These are phyloP conservation scores for Mangifera indica DNA, from an alignment of 345 rosid species.

Conservation along the genomic window DNA sequence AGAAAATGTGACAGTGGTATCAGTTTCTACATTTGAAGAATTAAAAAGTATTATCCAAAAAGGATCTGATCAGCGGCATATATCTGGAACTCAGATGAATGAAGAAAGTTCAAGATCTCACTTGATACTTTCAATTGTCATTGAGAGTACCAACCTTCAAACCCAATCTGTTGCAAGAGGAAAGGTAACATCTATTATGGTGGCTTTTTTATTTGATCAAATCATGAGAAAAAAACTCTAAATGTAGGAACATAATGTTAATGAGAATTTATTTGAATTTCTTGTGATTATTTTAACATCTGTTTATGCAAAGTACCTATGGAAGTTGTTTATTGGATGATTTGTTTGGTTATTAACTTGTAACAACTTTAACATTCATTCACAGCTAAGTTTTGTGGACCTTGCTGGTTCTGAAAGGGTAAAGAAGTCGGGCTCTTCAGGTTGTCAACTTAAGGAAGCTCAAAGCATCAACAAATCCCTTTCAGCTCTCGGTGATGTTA, in stretches of 20 bases:
- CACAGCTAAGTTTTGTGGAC: conserved; percentile 95
- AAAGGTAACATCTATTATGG: conserved; percentile 49
- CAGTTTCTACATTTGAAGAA: conserved; percentile 76
- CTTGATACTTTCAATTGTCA: conserved; percentile 76
- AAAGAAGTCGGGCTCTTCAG: conserved; percentile 92
- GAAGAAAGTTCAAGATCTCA: conserved; percentile 98
- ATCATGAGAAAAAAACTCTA: not conserved
- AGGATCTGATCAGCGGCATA: conserved; percentile 85
- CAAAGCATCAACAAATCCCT: conserved; percentile 96
- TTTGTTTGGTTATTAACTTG: conserved; percentile 19
- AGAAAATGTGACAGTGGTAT: conserved; percentile 75
- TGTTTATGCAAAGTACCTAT: not conserved
- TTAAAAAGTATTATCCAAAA: conserved; percentile 60
- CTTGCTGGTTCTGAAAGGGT: conserved; percentile 98
- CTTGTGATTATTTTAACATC: not conserved
- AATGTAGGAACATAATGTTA: not conserved
- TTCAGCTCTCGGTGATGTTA: conserved; percentile 93
- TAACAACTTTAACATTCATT: conserved; percentile 8
- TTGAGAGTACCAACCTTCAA: conserved; percentile 95
- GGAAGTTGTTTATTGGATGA: not conserved
- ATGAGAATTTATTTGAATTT: not conserved
- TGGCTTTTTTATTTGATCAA: not conserved
- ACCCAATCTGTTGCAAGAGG: conserved; percentile 87
- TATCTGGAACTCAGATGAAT: conserved; percentile 90
- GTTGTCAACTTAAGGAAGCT: conserved; percentile 89